Conservation (phyloP, 768 basidiomycete species). For the Boletus reticuloceps region DNA sequence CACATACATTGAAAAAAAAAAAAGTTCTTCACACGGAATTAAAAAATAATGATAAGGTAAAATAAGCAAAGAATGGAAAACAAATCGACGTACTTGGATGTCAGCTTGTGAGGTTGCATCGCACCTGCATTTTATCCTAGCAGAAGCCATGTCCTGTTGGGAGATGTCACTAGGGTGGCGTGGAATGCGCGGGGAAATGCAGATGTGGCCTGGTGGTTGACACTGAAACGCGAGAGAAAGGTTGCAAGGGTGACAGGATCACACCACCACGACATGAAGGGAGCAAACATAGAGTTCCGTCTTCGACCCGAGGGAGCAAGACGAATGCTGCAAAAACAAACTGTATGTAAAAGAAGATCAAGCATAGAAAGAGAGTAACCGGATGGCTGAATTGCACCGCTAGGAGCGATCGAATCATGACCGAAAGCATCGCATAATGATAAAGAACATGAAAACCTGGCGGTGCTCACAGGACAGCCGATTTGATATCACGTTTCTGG, state of each 20-base stretch:
- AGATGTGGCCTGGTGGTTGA: conserved; percentile 5
- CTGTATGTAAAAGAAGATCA: conserved; percentile 34
- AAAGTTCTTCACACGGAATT: conserved; percentile 20
- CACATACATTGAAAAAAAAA: neutral
- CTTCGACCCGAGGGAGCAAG: conserved; percentile 29
- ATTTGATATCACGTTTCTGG: conserved; percentile 35
- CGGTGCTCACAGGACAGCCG: conserved; percentile 31
- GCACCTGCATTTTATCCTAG: conserved; percentile 9
- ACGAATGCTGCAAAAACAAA: conserved; percentile 14
- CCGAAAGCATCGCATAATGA: conserved; percentile 29
- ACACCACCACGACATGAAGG: conserved; percentile 23
- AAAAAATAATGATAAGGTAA: conserved; percentile 10
- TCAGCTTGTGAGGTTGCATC: conserved; percentile 1
- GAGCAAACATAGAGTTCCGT: conserved; percentile 28
- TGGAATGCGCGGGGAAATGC: neutral
- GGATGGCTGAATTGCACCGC: conserved; percentile 20
- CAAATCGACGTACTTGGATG: neutral
- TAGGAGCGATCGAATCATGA: conserved; percentile 30
- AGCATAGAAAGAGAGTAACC: too few relatives aligned
- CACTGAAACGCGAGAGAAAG: conserved; percentile 22
- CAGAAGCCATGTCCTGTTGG: conserved; percentile 12
- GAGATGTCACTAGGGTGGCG: conserved; percentile 7
- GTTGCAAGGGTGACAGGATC: neutral
- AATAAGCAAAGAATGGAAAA: conserved; percentile 21
- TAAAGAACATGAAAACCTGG: conserved; percentile 28